phyloP scores from a whole-genome alignment of 2,329 filamentous ascomycete genomes.

The Aspergillus proliferans region DNA sequence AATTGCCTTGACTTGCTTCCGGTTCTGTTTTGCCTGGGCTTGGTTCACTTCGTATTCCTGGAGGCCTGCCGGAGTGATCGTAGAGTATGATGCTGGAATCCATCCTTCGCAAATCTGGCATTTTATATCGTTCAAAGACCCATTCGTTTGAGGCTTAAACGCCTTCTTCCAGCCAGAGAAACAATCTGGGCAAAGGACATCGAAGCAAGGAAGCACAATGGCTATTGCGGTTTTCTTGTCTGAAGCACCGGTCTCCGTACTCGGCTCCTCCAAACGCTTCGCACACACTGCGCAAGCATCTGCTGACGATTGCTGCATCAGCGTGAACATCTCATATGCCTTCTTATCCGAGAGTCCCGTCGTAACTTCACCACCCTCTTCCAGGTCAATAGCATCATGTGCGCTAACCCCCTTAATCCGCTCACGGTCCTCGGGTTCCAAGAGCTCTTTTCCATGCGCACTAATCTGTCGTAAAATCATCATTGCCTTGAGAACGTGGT shows the following conservation, averaged over 20 bases:
- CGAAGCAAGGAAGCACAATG: constrained; percentile 80
- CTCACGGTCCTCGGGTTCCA: constrained; percentile 76
- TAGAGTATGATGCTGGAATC: constrained; percentile 60
- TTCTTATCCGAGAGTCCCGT: constrained; percentile 58
- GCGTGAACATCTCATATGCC: constrained; percentile 76
- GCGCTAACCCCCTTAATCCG: constrained; percentile 74
- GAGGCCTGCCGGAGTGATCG: constrained; percentile 57
- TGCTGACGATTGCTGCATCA: constrained; percentile 75
- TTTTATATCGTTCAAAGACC: constrained; percentile 40
- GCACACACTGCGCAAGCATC: constrained; percentile 68
- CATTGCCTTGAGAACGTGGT: constrained; percentile 87
- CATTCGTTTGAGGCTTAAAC: constrained; percentile 41
- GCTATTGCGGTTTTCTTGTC: constrained; percentile 50
- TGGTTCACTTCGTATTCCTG: constrained; percentile 48
- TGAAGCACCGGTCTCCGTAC: constrained; percentile 50
- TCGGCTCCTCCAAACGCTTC: constrained; percentile 52
- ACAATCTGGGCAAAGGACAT: constrained; percentile 74
- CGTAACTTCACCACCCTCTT: constrained; percentile 61
- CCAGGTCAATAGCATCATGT: constrained; percentile 81
- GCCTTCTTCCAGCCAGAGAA: constrained; percentile 55
- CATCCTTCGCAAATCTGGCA: constrained; percentile 65
- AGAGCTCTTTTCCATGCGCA: constrained; percentile 85
- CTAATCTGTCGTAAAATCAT: constrained; percentile 83
- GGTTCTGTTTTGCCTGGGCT: constrained; percentile 49
- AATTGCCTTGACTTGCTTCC: constrained; percentile 54